phyloP scores from a whole-genome alignment of 345 rosid genomes.

The Viola odorata region DNA sequence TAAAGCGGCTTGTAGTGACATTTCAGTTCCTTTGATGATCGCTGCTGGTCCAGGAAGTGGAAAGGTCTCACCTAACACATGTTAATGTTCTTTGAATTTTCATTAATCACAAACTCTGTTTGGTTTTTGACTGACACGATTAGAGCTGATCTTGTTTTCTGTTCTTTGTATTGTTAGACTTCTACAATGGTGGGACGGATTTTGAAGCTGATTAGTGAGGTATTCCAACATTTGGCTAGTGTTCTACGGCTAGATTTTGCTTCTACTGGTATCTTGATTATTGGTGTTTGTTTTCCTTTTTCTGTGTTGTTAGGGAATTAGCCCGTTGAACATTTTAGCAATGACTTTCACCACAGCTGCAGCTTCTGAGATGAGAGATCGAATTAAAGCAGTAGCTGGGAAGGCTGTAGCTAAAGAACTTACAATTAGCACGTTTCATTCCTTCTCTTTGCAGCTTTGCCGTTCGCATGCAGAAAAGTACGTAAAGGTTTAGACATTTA shows the following conservation, averaged over 20 bases:
- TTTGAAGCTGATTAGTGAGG: constrained; percentile 65
- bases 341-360: constrained; percentile 99
- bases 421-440: constrained; percentile 88
- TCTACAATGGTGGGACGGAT: constrained; percentile 98
- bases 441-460: constrained; percentile 87
- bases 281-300: constrained; percentile 1
- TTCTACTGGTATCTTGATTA: neutral
- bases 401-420: constrained; percentile 75
- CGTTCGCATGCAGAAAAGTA: constrained; percentile 93
- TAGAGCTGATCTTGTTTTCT: constrained; percentile 4
- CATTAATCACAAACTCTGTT: neutral
- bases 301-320: constrained; percentile 52
- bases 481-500: constrained; percentile 16
- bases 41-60: constrained; percentile 98
- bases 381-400: constrained; percentile 68
- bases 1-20: constrained; percentile 76
- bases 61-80: constrained; percentile 41
- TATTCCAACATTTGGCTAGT: constrained; percentile 26
- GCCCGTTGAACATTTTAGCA: constrained; percentile 80
- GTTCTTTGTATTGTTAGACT: constrained; percentile 47
- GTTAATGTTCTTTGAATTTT: neutral
- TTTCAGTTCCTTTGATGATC: constrained; percentile 78
- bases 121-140: neutral
- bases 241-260: neutral
- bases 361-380: constrained; percentile 91